Evolutionary conservation across 345 rosid species (phyloP).

Genomic region (Lepidium didymum): DNA sequence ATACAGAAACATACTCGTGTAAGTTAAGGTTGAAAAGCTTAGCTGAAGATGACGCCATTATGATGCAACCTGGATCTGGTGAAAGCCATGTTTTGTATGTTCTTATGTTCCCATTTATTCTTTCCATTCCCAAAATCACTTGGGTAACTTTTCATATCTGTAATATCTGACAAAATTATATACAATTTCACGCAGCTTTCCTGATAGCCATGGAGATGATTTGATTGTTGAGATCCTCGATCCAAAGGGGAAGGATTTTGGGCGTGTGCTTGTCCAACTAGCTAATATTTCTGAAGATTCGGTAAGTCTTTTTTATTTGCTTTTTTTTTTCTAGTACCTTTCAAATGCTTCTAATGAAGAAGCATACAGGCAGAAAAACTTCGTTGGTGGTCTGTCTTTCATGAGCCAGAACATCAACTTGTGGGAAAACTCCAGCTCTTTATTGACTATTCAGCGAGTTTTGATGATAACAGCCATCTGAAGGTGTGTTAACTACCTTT

Average conservation of each 20-base stretch:
- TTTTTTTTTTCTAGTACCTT: background rate
- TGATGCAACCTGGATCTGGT: slow-evolving; percentile 93
- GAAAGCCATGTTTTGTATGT: slow-evolving; percentile 94
- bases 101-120: background rate
- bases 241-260: slow-evolving; percentile 73
- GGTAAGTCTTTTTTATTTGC: slow-evolving; percentile 32
- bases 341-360: slow-evolving; percentile 24
- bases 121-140: slow-evolving; percentile 6
- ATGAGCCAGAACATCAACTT: slow-evolving; percentile 89
- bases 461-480: slow-evolving; percentile 68
- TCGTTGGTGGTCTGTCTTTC: slow-evolving; percentile 91
- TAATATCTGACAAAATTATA: slow-evolving; percentile 15
- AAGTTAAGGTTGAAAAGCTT: slow-evolving; percentile 76
- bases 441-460: slow-evolving; percentile 71
- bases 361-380: slow-evolving; percentile 71
- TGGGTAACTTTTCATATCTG: slow-evolving; percentile 1
- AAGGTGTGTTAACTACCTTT: slow-evolving; percentile 45
- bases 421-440: slow-evolving; percentile 85
- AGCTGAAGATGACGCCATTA: slow-evolving; percentile 63
- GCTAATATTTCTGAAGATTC: slow-evolving; percentile 70
- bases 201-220: slow-evolving; percentile 93
- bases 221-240: slow-evolving; percentile 83
- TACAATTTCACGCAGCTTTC: slow-evolving; percentile 62
- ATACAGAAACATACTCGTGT: slow-evolving; percentile 74
- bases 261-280: slow-evolving; percentile 88